These are phyloP conservation scores for Blastomyces emzantsi DNA, from an alignment of 2,329 filamentous ascomycete genomes.

Conservation along the genomic window DNA sequence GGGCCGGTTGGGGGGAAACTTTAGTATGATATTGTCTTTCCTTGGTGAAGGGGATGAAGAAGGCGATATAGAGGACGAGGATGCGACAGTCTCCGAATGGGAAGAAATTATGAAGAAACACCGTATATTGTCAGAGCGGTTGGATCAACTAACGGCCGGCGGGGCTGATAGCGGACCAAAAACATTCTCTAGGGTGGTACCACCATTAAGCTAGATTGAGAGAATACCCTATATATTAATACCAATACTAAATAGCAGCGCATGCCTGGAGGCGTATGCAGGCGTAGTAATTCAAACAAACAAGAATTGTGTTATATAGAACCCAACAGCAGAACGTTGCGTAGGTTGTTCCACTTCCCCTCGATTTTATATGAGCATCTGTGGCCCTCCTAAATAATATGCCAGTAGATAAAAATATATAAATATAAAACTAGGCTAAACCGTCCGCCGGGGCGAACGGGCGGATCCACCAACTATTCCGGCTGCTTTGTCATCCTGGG, in stretches of 20 bases:
- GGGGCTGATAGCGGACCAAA: constrained; percentile 12
- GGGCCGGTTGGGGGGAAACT: constrained; percentile 83
- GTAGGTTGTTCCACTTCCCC: not conserved
- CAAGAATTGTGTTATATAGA: not conserved
- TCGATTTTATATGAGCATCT: not conserved
- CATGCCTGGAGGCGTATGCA: too few species aligned
- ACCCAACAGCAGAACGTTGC: not conserved
- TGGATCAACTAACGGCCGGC: constrained; percentile 33
- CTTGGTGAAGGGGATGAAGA: constrained; percentile 36
- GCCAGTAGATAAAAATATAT: not conserved
- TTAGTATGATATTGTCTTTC: constrained; percentile 73
- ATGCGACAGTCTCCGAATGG: constrained; percentile 55
- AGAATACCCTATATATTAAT: not conserved
- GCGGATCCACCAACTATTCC: not conserved
- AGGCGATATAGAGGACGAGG: constrained; percentile 36
- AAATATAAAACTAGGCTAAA: too few species aligned
- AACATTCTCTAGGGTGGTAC: constrained; percentile 12
- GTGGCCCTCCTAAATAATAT: not conserved
- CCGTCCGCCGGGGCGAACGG: too few species aligned
- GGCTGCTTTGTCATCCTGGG: not conserved
- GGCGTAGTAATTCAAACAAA: not conserved
- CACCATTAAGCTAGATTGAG: not conserved
- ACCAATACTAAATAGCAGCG: not conserved
- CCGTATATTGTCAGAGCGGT: constrained; percentile 67
- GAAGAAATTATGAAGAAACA: constrained; percentile 83